Percentiles rank a stretch among this genome's conserved stretches.
Evolutionary conservation across 257 asterid genomes (phyloP).

Genomic region (Vinca minor): DNA sequence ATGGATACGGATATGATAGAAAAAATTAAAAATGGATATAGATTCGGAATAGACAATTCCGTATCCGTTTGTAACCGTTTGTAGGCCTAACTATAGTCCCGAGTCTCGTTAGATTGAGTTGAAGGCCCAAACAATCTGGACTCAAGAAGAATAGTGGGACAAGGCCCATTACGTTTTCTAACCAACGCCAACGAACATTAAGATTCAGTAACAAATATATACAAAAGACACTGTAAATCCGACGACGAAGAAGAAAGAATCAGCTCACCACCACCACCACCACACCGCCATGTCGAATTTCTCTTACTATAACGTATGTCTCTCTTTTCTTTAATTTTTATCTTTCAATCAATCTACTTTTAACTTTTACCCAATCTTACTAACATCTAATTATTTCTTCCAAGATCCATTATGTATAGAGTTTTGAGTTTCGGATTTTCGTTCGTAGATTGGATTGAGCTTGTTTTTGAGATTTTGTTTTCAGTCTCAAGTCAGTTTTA

Average conservation of each 20-base stretch:
- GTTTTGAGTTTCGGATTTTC: too few species aligned
- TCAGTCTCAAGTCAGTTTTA: too few species aligned
- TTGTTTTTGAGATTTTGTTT: too few species aligned
- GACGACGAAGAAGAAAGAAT: background rate
- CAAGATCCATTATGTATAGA: slow-evolving; percentile 3
- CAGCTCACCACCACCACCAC: background rate
- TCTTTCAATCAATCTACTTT: background rate
- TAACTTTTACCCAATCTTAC: background rate
- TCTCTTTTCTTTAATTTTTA: background rate
- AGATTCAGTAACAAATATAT: background rate
- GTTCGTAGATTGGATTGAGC: too few species aligned
- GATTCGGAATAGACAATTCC: too few species aligned
- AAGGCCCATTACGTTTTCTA: background rate
- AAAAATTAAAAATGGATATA: too few species aligned
- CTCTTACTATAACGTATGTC: slow-evolving; percentile 16
- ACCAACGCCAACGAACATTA: background rate
- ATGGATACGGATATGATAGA: too few species aligned
- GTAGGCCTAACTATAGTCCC: background rate
- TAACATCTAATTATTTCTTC: slow-evolving; percentile 5
- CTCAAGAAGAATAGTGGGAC: background rate
- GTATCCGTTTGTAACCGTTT: too few species aligned
- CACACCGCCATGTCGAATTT: slow-evolving; percentile 12
- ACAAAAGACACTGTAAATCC: background rate
- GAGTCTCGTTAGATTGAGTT: too few species aligned
- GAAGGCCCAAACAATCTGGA: background rate